phyloP scores from a whole-genome alignment of 2,329 filamentous ascomycete species.

The Fusarium anthophilum region DNA sequence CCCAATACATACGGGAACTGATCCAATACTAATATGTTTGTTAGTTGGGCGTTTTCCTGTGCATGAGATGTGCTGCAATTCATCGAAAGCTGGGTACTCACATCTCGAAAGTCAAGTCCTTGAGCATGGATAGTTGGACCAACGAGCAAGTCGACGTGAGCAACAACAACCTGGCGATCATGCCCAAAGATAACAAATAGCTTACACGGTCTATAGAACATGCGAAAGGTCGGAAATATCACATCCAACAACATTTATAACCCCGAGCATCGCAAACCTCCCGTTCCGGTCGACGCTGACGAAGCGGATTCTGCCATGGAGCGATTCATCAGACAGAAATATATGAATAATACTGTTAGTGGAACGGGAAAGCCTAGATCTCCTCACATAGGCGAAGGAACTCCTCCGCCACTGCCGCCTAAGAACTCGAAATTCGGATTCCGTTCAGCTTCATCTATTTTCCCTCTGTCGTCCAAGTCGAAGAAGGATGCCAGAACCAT shows the following conservation, averaged over 20 bases:
- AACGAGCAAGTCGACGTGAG: slow-evolving; percentile 94
- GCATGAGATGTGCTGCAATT: slow-evolving; percentile 95
- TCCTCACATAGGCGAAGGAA: slow-evolving; percentile 61
- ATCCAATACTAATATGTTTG: slow-evolving; percentile 29
- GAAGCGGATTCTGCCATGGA: slow-evolving; percentile 96
- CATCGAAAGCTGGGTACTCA: slow-evolving; percentile 98
- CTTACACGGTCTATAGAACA: slow-evolving; percentile 69
- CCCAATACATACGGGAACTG: not conserved
- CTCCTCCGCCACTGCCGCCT: slow-evolving; percentile 68
- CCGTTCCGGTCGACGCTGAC: slow-evolving; percentile 89
- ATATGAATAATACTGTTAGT: slow-evolving; percentile 68
- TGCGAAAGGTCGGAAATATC: slow-evolving; percentile 90
- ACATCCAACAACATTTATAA: slow-evolving; percentile 92
- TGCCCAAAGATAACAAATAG: not conserved
- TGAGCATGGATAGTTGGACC: slow-evolving; percentile 98
- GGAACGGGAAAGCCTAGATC: slow-evolving; percentile 49
- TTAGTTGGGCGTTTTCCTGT: slow-evolving; percentile 93
- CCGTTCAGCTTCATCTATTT: slow-evolving; percentile 72
- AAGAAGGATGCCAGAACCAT: slow-evolving; percentile 61
- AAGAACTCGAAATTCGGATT: slow-evolving; percentile 70
- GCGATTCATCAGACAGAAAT: slow-evolving; percentile 93
- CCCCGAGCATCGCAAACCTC: slow-evolving; percentile 80
- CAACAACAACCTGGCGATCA: slow-evolving; percentile 14
- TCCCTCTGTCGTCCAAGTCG: slow-evolving; percentile 69
- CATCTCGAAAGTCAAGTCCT: slow-evolving; percentile 97